Percentiles rank a stretch among this genome's conserved stretches.
Conservation (phyloP, 2,329 filamentous ascomycete species). For the Lecanicillium sp. region DNA sequence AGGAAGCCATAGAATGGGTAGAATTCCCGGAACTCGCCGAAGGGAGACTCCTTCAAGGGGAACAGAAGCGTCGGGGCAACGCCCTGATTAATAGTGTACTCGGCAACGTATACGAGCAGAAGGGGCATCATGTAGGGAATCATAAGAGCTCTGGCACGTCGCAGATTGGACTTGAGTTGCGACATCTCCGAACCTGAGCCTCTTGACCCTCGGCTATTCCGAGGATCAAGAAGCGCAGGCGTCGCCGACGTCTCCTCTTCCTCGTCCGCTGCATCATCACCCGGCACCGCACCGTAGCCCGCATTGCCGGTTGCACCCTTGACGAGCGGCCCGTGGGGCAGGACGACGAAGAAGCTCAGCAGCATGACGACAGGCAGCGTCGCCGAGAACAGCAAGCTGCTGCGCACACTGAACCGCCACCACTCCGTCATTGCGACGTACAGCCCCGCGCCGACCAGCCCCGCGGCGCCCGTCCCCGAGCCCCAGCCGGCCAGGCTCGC, state of each 20-base stretch:
- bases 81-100: constrained; percentile 97
- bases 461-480: constrained; percentile 84
- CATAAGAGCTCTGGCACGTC: constrained; percentile 64
- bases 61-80: constrained; percentile 87
- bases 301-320: constrained; percentile 33
- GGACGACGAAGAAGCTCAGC: constrained; percentile 73
- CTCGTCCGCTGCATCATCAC: constrained; percentile 33
- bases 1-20: constrained; percentile 94
- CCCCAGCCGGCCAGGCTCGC: constrained; percentile 88
- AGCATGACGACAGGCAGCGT: constrained; percentile 79
- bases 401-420: constrained; percentile 65
- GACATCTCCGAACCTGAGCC: constrained; percentile 23
- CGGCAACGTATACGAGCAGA: constrained; percentile 85
- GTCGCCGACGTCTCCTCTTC: constrained; percentile 36
- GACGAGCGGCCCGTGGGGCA: constrained; percentile 62
- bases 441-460: constrained; percentile 76
- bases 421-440: constrained; percentile 84
- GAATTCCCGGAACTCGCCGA: constrained; percentile 75
- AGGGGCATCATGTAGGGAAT: constrained; percentile 83
- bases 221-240: constrained; percentile 43
- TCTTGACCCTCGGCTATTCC: constrained; percentile 31
- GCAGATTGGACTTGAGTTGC: constrained; percentile 47
- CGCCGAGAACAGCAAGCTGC: constrained; percentile 70
- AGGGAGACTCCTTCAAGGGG: constrained; percentile 69
- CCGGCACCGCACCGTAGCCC: constrained; percentile 49